Evolutionary conservation across 441 rosid species (phyloP), one percentile per base, ranked within the genome.

Genomic region (Manihot esculenta): DNA sequence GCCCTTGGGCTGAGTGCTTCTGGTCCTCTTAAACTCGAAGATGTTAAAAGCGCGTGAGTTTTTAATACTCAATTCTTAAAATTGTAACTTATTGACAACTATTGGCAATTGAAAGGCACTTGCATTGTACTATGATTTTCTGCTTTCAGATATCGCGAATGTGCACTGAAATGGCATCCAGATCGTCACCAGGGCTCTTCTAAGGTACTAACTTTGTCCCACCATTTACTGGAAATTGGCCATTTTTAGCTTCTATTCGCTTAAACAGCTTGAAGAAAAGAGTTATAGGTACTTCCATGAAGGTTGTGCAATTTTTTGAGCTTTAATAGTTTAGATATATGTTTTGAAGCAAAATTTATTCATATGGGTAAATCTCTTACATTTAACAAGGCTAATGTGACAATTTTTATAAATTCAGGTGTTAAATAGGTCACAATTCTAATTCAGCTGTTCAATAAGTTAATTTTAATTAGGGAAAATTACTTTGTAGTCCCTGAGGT

Each of bases 81-180:
- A n/a, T n/a, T n/a, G n/a, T n/a, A n/a, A n/a, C n/a, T n/a, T n/a
- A n/a, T n/a, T n/a, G n/a, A 5, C 20, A 15, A 10, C 13, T 42
- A 3, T 21, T 55, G 10, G n/a, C 61, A 35, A 61, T 56, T 38
- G 59, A 21, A 47, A 12, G 30, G n/a, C 44, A 49, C 38, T 23
- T 69, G 4, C 50, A 47, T 38, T 7, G 42, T 49, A 17, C 18
- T 14, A 21, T 48, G 56, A 9, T 21, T 73, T 55, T 74, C 71
- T 26, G 62, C 64, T 73, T 74, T 48, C 79, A 94, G 97, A 64
- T 94, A 89, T 72, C 88, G 97, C 72, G 72, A 82, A 68, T 88
- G 97, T 76, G 99, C 99, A 7, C 73, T 94, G 66, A 90, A 90
- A 78, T 94, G 99, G 97, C 97, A 94, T 76, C 99, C 97, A 13